phyloP scores from a whole-genome alignment of 345 rosid genomes.

The Lepidium africanum region DNA sequence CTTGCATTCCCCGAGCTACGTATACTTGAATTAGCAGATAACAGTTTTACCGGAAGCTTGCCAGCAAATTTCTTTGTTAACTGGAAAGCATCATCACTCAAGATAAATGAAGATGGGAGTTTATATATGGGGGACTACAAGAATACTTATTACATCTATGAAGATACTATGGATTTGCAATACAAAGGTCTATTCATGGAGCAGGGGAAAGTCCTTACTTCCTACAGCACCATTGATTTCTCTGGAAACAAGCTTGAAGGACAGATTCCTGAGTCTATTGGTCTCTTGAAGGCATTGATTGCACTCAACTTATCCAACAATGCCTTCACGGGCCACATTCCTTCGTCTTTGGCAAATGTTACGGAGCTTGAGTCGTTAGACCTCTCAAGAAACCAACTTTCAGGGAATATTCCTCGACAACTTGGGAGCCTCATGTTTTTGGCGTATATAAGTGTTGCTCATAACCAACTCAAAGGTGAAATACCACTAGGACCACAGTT shows the following conservation, averaged over 20 bases:
- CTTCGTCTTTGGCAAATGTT: not conserved
- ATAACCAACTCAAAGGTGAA: slow-evolving; percentile 11
- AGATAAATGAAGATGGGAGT: not conserved
- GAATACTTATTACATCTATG: not conserved
- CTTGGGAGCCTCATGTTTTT: not conserved
- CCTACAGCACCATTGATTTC: not conserved
- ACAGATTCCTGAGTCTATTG: slow-evolving; percentile 12
- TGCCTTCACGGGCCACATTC: slow-evolving; percentile 6
- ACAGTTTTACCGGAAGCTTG: slow-evolving; percentile 2
- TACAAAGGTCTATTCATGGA: slow-evolving; percentile 15
- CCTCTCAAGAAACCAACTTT: not conserved
- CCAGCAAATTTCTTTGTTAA: not conserved
- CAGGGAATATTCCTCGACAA: slow-evolving; percentile 3
- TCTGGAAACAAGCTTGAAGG: slow-evolving; percentile 11
- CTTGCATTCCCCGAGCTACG: slow-evolving; percentile 1
- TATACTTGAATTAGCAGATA: slow-evolving; percentile 5
- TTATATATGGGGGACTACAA: slow-evolving; percentile 12
- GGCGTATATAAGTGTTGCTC: slow-evolving; percentile 8
- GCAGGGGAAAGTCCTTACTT: not conserved
- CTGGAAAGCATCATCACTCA: not conserved
- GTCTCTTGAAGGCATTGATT: not conserved
- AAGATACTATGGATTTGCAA: slow-evolving; percentile 11
- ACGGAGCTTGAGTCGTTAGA: slow-evolving; percentile 1
- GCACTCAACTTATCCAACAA: slow-evolving; percentile 14
- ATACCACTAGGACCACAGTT: slow-evolving; percentile 10